Percentiles rank a stretch among this genome's conserved stretches.
These are phyloP conservation scores for Ganoderma lucidum DNA, from an alignment of 1,284 basidiomycete genomes.

Conservation along the genomic window DNA sequence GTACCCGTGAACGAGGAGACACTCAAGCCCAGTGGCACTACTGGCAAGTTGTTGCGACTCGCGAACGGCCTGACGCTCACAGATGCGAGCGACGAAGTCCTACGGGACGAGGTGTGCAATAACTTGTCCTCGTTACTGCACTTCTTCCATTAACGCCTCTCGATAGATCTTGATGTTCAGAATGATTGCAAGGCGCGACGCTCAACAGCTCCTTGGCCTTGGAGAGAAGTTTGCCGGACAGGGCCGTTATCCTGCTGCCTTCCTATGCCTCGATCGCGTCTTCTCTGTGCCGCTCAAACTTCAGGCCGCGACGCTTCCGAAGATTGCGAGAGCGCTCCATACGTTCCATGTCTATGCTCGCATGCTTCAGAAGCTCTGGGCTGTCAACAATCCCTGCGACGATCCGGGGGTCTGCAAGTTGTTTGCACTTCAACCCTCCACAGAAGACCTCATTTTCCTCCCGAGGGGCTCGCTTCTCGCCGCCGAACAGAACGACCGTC, in stretches of 20 bases:
- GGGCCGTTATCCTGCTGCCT: constrained; percentile 44
- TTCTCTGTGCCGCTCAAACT: constrained; percentile 41
- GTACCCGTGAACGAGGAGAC: constrained; percentile 24
- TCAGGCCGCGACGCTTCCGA: constrained; percentile 29
- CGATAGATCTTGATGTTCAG: constrained; percentile 50
- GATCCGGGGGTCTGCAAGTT: constrained; percentile 41
- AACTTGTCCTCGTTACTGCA: background rate
- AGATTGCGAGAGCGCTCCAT: constrained; percentile 42
- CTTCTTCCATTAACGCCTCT: background rate
- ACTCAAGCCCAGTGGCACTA: constrained; percentile 13
- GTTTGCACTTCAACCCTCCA: constrained; percentile 47
- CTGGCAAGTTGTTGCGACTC: constrained; percentile 27
- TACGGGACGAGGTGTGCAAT: constrained; percentile 33
- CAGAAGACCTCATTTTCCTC: constrained; percentile 41
- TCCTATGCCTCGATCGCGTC: constrained; percentile 53
- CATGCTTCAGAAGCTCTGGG: constrained; percentile 43
- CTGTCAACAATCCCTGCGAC: constrained; percentile 39
- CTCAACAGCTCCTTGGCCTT: constrained; percentile 38
- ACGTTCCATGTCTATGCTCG: constrained; percentile 47
- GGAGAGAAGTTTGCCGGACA: constrained; percentile 37
- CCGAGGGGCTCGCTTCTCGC: constrained; percentile 36
- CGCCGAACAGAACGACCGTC: constrained; percentile 8
- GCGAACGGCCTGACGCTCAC: constrained; percentile 12
- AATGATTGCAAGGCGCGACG: constrained; percentile 42
- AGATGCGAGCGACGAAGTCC: constrained; percentile 10